Evolutionary conservation across 1,284 basidiomycete genomes (phyloP), one percentile per base, ranked within the genome.

Genomic region (Takashimella tepidaria): DNA sequence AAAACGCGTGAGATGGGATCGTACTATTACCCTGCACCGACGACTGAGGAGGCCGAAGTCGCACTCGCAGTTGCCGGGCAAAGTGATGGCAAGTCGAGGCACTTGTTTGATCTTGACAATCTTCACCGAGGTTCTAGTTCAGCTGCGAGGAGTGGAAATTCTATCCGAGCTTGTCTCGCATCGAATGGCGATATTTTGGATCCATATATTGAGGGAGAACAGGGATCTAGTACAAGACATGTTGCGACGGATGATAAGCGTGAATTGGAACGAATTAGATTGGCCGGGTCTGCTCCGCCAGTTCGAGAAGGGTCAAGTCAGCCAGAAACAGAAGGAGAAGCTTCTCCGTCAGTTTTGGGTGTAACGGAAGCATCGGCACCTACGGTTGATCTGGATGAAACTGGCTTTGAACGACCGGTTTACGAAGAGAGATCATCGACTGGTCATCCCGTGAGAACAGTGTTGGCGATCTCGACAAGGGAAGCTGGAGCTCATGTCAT

Each of bases 201-300:
- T 58, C 24, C 37, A 49, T 1, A 41, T 42, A 10, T 57, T 43
- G 11, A 53, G 46, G 23, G 51, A 56, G 16, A 41, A n/a, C 12
- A 10, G 21, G 56, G 31, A 54, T 60, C 19, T 45, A 44, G 58
- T 12, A n/a, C n/a, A n/a, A n/a, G n/a, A n/a, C 74, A 76, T 60
- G 57, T 74, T 21, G 74, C 74, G 3, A 76, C 74, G 37, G 74
- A 75, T 56, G 74, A 76, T 55, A 76, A 76, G 58, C 55, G 62
- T 5, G 62, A 70, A 11, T 47, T 76, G 21, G 74, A 76, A 51
- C 61, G 63, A 21, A 41, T 76, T 56, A 50, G 73, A 22, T 45
- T 72, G 12, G 70, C 66, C 3, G 73, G 61, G 3, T 70, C 69
- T 20, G 70, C 69, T 1, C 70, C 72, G 4, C 68, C 70, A 5